Base-by-base conservation (phyloP, 352 stramenopile species). In the Globisporangium iwayamae region DNA sequence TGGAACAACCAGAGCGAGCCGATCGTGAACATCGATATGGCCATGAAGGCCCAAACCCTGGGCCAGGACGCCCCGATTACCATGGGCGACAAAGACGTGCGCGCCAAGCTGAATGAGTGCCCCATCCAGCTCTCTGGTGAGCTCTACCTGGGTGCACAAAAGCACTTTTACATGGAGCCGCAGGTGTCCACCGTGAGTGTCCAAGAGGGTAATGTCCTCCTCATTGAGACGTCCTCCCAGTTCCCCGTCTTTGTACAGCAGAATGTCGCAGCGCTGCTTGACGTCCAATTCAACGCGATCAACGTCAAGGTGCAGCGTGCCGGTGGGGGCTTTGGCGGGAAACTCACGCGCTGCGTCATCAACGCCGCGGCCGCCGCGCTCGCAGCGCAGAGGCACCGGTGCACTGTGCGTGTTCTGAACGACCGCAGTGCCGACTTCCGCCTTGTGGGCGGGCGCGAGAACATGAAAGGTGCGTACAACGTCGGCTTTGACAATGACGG, bases 91-190 rank as follows among this genome's bases (percentile, higher is more conserved):
- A 79, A 78, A 20, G 74, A 93, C 18, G 85, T 91, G 48, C 54
- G 85, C 2, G 82, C 88, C 10, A 89, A 79, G 38, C 78, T 89
- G 13, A 82, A 91, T 0, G 79, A 97, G 43, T 95, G 98, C 32
- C 97, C 86, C 22, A 98, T 98, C 60, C 79, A 98, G 69, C 71
- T 96, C 2, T 80, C 93, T 50, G 95, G 93, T 16, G 85, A 92
- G 14, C 85, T 98, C 39, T 78, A 87, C 28, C 89, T 95, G 56
- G 93, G 93, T 34, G 93, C 93, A 10, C 96, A 98, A 65, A 94
- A 98, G 62, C 96, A 98, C 72, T 98, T 98, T 66, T 98, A 98
- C 76, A 89, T 98, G 36, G 93, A 98, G 72, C 96, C 90, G 9
- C 93, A 98, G 50, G 81, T 87, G 10, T 87, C 85, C 0, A 70